Evolutionary conservation across 1,284 basidiomycete species (phyloP).

Genomic region (Ustilago shanxiensis): DNA sequence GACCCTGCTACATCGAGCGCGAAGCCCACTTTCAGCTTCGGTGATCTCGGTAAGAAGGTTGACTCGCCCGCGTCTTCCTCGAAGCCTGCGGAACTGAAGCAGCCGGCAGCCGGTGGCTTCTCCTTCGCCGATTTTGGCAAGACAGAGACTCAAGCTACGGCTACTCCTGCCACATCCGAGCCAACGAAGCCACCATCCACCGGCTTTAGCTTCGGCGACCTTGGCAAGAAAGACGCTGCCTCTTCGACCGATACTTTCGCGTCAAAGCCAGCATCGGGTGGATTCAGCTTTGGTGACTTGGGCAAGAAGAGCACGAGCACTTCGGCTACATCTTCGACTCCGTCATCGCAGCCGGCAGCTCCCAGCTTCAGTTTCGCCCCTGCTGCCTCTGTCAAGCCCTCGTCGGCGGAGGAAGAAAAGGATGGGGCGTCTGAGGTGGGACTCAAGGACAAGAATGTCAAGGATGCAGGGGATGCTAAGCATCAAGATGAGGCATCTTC

Average conservation of each 20-base stretch:
- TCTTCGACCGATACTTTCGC: not conserved
- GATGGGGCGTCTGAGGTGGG: slow-evolving; percentile 1
- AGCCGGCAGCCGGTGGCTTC: slow-evolving; percentile 11
- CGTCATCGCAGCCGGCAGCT: not conserved
- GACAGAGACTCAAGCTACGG: not conserved
- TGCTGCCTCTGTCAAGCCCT: slow-evolving; percentile 4
- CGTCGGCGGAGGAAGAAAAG: not conserved
- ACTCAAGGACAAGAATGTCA: not conserved
- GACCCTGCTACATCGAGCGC: not conserved
- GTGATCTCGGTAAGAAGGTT: slow-evolving; percentile 14
- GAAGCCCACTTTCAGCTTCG: slow-evolving; percentile 29
- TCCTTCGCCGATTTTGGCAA: slow-evolving; percentile 12
- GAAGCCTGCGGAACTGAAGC: not conserved
- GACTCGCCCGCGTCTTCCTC: slow-evolving; percentile 4
- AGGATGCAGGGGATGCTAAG: not conserved
- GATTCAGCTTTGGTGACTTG: slow-evolving; percentile 24
- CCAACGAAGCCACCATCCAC: slow-evolving; percentile 6
- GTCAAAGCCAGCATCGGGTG: slow-evolving; percentile 7
- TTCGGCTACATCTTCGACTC: not conserved
- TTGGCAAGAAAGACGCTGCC: slow-evolving; percentile 6
- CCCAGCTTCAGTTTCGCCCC: slow-evolving; percentile 21
- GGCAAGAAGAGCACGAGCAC: slow-evolving; percentile 10
- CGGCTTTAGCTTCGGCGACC: slow-evolving; percentile 20
- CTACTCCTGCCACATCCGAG: not conserved
- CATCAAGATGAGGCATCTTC: not conserved